Evolutionary conservation across 805 yeast genomes (phyloP), one percentile per base, ranked within the genome.

Genomic region (Jamesozyma spencerorum): DNA sequence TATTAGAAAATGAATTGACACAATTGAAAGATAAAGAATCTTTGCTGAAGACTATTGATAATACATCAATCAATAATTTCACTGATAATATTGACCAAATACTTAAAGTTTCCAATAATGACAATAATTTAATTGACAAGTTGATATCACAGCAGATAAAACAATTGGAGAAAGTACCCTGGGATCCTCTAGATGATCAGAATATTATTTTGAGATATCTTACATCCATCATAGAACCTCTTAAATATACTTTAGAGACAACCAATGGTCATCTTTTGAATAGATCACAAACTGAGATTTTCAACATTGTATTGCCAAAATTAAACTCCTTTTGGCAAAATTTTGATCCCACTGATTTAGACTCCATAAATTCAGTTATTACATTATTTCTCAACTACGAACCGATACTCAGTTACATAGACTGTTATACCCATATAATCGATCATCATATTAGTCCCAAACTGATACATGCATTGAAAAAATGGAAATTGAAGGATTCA

Each of bases 401-500:
- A 31, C 31, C 44, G 2, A 36, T 53, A 1, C 28, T 57, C n/a
- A 43, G 39, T 17, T 56, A 47, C 35, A 50, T 52, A 14, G 43
- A 39, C 22, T 44, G 50, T 35, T 43, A 37, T 14, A 49, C 58
- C 3, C 51, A 53, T 33, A 38, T 74, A 12, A 36, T 62, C 3
- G 40, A 50, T 5, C 51, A 49, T 2, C 53, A 57, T 4, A 50
- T 77, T 2, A 38, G 58, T 0, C 75, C 76, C 0, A 64, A 60
- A 27, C 51, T 77, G 3, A 31, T 49, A 0, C 18, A 44, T 2
- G 63, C 58, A 0, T 53, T 75, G 5, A 43, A 53, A 3, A 45
- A 47, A 1, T 72, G 77, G 77, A 47, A 57, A 7, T 28, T 45
- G 28, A 10, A 29, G n/a, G n/a, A n/a, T n/a, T n/a, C n/a, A n/a